These are phyloP conservation scores for Boletus reticuloceps DNA, from an alignment of 768 basidiomycete species.

Conservation along the genomic window DNA sequence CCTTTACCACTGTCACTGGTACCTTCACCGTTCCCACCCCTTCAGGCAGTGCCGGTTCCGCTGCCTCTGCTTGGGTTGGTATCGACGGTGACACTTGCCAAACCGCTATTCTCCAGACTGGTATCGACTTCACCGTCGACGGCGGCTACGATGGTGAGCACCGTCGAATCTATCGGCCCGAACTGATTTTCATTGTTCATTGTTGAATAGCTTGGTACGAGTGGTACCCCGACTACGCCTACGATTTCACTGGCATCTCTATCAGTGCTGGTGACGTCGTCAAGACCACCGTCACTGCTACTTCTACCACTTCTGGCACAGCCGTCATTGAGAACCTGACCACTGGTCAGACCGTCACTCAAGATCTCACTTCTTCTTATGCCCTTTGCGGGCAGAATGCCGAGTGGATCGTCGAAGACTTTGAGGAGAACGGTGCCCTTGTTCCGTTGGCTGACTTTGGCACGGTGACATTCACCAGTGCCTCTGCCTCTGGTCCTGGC, in stretches of 20 bases:
- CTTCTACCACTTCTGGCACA: slow-evolving; percentile 18
- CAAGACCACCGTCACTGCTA: slow-evolving; percentile 13
- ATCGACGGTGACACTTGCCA: slow-evolving; percentile 19
- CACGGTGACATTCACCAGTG: slow-evolving; percentile 16
- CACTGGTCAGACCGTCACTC: slow-evolving; percentile 2
- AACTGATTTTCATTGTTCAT: neutral
- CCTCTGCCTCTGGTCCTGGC: slow-evolving; percentile 6
- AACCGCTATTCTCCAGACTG: slow-evolving; percentile 19
- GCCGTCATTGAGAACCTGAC: slow-evolving; percentile 21
- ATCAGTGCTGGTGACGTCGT: slow-evolving; percentile 17
- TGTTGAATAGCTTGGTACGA: slow-evolving; percentile 21
- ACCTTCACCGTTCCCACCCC: slow-evolving; percentile 20
- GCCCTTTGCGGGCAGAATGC: slow-evolving; percentile 17
- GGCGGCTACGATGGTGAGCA: slow-evolving; percentile 13
- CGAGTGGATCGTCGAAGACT: slow-evolving; percentile 27
- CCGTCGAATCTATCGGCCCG: neutral
- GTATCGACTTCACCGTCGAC: slow-evolving; percentile 10
- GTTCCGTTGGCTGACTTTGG: slow-evolving; percentile 21
- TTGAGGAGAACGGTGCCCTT: neutral
- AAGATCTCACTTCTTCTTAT: slow-evolving; percentile 8
- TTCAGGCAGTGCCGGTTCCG: slow-evolving; percentile 2
- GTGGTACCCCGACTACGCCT: slow-evolving; percentile 18
- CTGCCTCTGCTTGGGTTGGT: slow-evolving; percentile 23
- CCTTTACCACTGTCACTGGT: slow-evolving; percentile 18
- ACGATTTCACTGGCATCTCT: slow-evolving; percentile 13